Conservation (phyloP, 768 basidiomycete genomes). For the Tylopilus balloui region DNA sequence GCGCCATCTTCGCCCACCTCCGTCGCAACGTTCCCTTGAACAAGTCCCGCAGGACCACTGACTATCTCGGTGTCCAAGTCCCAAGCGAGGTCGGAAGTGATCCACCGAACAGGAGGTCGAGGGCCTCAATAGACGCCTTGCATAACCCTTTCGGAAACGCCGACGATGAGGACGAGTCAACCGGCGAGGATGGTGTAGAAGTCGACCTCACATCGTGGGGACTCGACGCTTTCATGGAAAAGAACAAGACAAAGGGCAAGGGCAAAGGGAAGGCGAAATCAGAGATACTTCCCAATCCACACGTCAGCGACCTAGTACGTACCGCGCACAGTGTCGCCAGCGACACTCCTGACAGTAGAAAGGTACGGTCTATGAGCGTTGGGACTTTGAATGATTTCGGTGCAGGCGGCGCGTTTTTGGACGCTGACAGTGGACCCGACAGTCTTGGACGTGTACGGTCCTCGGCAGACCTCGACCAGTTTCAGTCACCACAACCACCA, state of each 20-base stretch:
- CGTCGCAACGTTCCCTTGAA: slow-evolving; percentile 51
- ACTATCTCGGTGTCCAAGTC: slow-evolving; percentile 64
- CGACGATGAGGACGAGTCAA: slow-evolving; percentile 49
- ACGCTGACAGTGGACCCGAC: slow-evolving; percentile 31
- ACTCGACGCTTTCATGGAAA: slow-evolving; percentile 68
- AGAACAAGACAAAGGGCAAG: slow-evolving; percentile 50
- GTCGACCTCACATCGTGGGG: slow-evolving; percentile 86
- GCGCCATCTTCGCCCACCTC: slow-evolving; percentile 80
- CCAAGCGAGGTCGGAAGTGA: slow-evolving; percentile 60
- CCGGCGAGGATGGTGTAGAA: slow-evolving; percentile 51
- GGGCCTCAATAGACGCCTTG: slow-evolving; percentile 57
- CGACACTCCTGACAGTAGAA: slow-evolving; percentile 38
- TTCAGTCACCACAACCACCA: slow-evolving; percentile 38
- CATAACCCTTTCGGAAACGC: slow-evolving; percentile 74
- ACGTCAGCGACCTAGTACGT: slow-evolving; percentile 35
- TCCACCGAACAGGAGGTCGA: slow-evolving; percentile 46
- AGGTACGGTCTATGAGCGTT: slow-evolving; percentile 61
- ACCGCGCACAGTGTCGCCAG: slow-evolving; percentile 42
- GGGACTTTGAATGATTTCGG: slow-evolving; percentile 57
- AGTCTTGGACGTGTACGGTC: slow-evolving; percentile 49
- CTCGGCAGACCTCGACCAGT: slow-evolving; percentile 50
- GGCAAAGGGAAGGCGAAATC: slow-evolving; percentile 37
- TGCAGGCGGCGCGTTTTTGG: slow-evolving; percentile 43
- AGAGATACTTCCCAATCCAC: slow-evolving; percentile 42
- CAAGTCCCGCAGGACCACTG: slow-evolving; percentile 49